A percentile compares a stretch with the other conserved stretches of the same genome.
Conservation (phyloP, 2,329 filamentous ascomycete species). For the Apiospora arundinis region DNA sequence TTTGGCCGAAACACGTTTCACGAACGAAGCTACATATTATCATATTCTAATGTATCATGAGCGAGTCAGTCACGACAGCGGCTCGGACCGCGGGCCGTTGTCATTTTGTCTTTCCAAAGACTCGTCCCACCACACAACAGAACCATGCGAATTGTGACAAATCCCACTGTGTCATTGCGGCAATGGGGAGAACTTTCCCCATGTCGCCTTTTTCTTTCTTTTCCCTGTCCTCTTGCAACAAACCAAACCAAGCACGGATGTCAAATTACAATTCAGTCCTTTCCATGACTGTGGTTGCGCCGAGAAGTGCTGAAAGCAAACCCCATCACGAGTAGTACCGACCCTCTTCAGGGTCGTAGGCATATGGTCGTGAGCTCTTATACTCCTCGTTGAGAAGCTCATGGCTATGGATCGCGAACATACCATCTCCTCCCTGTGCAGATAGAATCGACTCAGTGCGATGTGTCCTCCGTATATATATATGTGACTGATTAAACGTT, state of each 20-base stretch:
- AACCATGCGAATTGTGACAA: not conserved
- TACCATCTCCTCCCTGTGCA: slow-evolving; percentile 3
- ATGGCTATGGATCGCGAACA: slow-evolving; percentile 45
- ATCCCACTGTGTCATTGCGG: not conserved
- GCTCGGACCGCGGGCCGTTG: slow-evolving; percentile 10
- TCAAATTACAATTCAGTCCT: slow-evolving; percentile 97
- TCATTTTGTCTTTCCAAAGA: slow-evolving; percentile 4
- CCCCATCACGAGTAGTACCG: slow-evolving; percentile 44
- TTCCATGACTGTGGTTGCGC: slow-evolving; percentile 89
- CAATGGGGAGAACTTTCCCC: not conserved
- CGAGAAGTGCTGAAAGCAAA: slow-evolving; percentile 96
- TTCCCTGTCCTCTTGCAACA: not conserved
- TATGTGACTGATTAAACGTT: not conserved
- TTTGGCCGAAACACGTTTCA: slow-evolving; percentile 14
- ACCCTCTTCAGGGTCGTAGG: slow-evolving; percentile 39
- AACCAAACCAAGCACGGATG: slow-evolving; percentile 80
- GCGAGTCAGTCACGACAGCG: slow-evolving; percentile 14
- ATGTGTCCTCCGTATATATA: not conserved
- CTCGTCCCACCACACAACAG: slow-evolving; percentile 1
- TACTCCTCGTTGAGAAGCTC: slow-evolving; percentile 29
- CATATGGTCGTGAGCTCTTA: slow-evolving; percentile 34
- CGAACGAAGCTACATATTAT: slow-evolving; percentile 16
- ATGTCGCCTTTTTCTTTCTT: not conserved
- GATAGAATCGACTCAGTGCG: too few species aligned
- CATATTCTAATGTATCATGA: slow-evolving; percentile 17